phyloP scores from a whole-genome alignment of 352 stramenopile species.

The Phytopythium sindhum region DNA sequence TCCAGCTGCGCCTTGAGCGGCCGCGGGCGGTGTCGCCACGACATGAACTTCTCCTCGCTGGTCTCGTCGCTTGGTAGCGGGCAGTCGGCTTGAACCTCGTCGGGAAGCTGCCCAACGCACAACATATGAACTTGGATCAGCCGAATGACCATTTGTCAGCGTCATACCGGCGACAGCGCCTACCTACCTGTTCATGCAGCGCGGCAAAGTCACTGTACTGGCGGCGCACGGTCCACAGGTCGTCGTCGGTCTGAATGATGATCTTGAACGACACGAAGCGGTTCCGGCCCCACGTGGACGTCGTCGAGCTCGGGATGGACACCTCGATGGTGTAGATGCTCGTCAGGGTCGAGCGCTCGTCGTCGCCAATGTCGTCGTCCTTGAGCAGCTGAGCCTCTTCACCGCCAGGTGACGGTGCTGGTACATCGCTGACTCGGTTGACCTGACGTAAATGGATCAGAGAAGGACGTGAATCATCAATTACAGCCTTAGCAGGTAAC shows the following conservation, averaged over 20 bases:
- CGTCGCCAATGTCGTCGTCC: conserved; percentile 3
- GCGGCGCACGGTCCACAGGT: conserved; percentile 60
- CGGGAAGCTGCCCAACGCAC: conserved; percentile 25
- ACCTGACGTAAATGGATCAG: background rate
- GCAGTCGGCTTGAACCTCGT: conserved; percentile 41
- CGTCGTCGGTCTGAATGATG: conserved; percentile 64
- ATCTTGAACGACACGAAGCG: conserved; percentile 77
- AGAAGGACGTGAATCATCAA: background rate
- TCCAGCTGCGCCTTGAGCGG: conserved; percentile 69
- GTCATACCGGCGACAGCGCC: background rate
- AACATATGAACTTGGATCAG: background rate
- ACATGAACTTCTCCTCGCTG: conserved; percentile 34
- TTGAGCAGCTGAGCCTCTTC: background rate
- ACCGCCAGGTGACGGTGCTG: background rate
- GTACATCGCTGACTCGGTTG: background rate
- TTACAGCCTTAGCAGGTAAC: background rate
- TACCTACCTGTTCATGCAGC: conserved; percentile 45
- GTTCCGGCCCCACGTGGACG: conserved; percentile 68
- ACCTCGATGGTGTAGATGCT: conserved; percentile 34
- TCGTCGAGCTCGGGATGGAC: conserved; percentile 64
- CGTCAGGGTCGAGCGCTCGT: conserved; percentile 6
- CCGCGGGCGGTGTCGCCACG: conserved; percentile 54
- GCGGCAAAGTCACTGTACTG: conserved; percentile 65
- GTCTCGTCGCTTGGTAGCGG: conserved; percentile 41
- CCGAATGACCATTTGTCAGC: no score